These are phyloP conservation scores for Cladosporium colombiae DNA, from an alignment of 2,329 filamentous ascomycete species.

Conservation along the genomic window DNA sequence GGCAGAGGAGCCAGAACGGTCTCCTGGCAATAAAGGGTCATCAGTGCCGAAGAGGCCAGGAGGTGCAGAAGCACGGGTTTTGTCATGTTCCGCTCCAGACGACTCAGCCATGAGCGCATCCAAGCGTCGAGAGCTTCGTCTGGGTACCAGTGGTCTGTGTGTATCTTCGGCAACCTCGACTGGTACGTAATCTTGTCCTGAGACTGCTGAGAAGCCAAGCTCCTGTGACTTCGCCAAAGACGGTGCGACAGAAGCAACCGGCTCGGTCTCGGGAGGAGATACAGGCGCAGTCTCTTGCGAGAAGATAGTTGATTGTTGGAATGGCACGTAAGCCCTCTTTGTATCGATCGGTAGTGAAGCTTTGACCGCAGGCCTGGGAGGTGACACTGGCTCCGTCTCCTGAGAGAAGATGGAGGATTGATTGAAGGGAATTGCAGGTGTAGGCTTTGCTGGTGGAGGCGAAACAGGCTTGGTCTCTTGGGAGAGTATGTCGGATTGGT, in stretches of 20 bases:
- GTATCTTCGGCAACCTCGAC: background rate
- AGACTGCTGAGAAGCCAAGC: slow-evolving; percentile 35
- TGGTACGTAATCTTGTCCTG: slow-evolving; percentile 35
- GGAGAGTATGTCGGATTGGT: slow-evolving; percentile 21
- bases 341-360: background rate
- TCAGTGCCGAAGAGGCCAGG: slow-evolving; percentile 12
- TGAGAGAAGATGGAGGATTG: slow-evolving; percentile 44
- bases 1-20: background rate
- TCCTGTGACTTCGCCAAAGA: background rate
- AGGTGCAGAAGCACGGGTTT: slow-evolving; percentile 20
- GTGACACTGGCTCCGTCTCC: slow-evolving; percentile 36
- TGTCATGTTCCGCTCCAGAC: background rate
- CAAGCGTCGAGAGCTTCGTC: slow-evolving; percentile 27
- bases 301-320: slow-evolving; percentile 21
- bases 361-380: slow-evolving; percentile 6
- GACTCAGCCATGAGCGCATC: slow-evolving; percentile 1
- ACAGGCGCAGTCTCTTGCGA: slow-evolving; percentile 29
- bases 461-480: slow-evolving; percentile 22
- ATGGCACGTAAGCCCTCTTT: background rate
- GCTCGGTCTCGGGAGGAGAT: slow-evolving; percentile 23
- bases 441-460: slow-evolving; percentile 8
- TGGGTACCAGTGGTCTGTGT: slow-evolving; percentile 22
- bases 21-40: background rate
- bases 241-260: slow-evolving; percentile 14
- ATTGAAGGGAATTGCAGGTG: slow-evolving; percentile 17